phyloP scores from a whole-genome alignment of 345 rosid genomes.

The Euphorbia tirucalli region DNA sequence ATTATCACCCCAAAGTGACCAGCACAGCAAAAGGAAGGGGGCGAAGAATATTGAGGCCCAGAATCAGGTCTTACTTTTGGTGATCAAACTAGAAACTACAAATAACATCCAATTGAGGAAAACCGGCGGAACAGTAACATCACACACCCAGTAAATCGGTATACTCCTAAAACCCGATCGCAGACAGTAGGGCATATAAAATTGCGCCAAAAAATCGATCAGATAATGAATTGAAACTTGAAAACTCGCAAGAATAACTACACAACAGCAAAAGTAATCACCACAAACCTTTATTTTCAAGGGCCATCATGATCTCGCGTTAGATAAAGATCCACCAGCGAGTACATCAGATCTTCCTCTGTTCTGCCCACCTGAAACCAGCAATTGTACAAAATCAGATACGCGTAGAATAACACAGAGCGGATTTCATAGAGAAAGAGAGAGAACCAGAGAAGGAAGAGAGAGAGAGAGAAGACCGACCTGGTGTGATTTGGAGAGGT shows the following conservation, averaged over 20 bases:
- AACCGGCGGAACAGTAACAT: background rate
- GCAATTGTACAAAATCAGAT: conserved; percentile 8
- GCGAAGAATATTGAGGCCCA: no score
- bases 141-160: no score
- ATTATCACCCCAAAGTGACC: conserved; percentile 8
- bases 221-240: background rate
- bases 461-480: conserved; percentile 6
- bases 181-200: background rate
- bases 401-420: background rate
- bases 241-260: background rate
- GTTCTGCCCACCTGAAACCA: conserved; percentile 37
- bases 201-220: background rate
- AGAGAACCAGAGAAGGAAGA: background rate
- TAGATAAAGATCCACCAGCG: conserved; percentile 47
- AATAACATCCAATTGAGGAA: background rate
- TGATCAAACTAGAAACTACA: background rate
- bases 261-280: background rate
- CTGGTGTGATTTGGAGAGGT: conserved; percentile 21
- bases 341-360: conserved; percentile 67
- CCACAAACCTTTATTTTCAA: conserved; percentile 52
- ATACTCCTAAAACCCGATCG: background rate
- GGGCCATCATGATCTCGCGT: conserved; percentile 52
- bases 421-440: background rate
- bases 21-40: background rate
- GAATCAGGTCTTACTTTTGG: background rate